Conservation (phyloP, 208 protist species). For the Herpetomonas samuelpessoai region DNA sequence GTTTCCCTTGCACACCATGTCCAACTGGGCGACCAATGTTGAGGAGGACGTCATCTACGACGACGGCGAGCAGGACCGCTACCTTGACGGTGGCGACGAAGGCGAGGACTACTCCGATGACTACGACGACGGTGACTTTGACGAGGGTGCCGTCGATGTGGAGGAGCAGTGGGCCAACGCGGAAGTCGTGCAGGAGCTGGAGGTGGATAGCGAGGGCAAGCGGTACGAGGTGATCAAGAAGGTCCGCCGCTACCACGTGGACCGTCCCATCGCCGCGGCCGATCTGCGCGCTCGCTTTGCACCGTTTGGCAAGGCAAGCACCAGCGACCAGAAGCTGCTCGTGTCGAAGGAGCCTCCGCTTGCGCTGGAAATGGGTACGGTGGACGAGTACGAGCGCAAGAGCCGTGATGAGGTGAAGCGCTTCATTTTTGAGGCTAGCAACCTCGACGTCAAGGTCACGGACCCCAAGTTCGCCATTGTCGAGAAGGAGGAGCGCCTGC, state of each 20-base stretch:
- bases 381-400: slow-evolving; percentile 72
- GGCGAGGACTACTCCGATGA: slow-evolving; percentile 26
- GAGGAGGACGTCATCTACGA: slow-evolving; percentile 49
- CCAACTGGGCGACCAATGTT: slow-evolving; percentile 49
- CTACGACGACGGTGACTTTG: slow-evolving; percentile 19
- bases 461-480: slow-evolving; percentile 53
- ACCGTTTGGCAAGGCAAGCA: slow-evolving; percentile 51
- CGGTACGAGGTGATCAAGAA: slow-evolving; percentile 67
- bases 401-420: slow-evolving; percentile 73
- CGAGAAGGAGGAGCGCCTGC: slow-evolving; percentile 28
- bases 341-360: slow-evolving; percentile 66
- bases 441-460: slow-evolving; percentile 44
- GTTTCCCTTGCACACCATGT: too few species aligned
- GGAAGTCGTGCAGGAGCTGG: slow-evolving; percentile 34
- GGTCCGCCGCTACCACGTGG: slow-evolving; percentile 56
- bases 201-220: slow-evolving; percentile 55
- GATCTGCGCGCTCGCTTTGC: slow-evolving; percentile 54
- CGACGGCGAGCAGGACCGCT: slow-evolving; percentile 24
- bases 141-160: slow-evolving; percentile 8
- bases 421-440: slow-evolving; percentile 61
- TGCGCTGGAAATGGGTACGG: slow-evolving; percentile 72
- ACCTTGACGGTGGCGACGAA: slow-evolving; percentile 27
- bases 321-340: slow-evolving; percentile 25
- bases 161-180: slow-evolving; percentile 64
- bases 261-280: slow-evolving; percentile 35